Percentiles rank a stretch among this genome's conserved stretches.
Conservation (phyloP, 139 green algal genomes). For the Chlorella sp. region DNA sequence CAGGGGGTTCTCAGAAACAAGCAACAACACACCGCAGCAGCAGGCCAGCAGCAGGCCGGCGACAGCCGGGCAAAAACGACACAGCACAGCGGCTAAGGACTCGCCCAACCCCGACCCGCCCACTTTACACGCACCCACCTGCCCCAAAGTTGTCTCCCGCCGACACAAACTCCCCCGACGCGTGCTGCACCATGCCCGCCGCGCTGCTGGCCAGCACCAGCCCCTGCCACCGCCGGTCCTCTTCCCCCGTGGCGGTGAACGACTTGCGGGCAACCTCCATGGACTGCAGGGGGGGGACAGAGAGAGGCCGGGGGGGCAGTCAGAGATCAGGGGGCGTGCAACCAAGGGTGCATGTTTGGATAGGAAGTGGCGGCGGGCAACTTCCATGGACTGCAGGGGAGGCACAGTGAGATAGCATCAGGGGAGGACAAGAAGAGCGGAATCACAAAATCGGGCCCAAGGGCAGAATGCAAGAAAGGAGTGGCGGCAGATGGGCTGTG, state of each 20-base stretch:
- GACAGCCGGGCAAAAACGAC: not conserved
- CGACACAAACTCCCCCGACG: slow-evolving; percentile 34
- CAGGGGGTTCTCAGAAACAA: not conserved
- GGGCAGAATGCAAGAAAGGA: too few species aligned
- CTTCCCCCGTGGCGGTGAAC: slow-evolving; percentile 32
- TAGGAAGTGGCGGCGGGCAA: too few species aligned
- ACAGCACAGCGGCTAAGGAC: not conserved
- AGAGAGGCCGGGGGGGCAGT: not conserved
- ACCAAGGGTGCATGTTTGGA: not conserved
- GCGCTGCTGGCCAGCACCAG: slow-evolving; percentile 43
- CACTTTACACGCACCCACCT: slow-evolving; percentile 10
- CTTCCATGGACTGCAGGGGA: too few species aligned
- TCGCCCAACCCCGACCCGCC: not conserved
- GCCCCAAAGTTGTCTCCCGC: slow-evolving; percentile 36
- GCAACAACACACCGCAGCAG: not conserved
- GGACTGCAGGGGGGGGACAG: slow-evolving; percentile 16
- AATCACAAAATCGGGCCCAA: too few species aligned
- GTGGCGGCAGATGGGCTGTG: too few species aligned
- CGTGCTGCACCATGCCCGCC: slow-evolving; percentile 53
- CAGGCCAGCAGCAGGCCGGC: too few species aligned
- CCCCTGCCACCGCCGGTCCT: slow-evolving; percentile 49
- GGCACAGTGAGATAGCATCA: too few species aligned
- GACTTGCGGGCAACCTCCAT: slow-evolving; percentile 51
- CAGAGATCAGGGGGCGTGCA: not conserved
- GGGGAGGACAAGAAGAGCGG: too few species aligned